phyloP scores from a whole-genome alignment of 1,284 basidiomycete genomes.

The Tilletia setariae region DNA sequence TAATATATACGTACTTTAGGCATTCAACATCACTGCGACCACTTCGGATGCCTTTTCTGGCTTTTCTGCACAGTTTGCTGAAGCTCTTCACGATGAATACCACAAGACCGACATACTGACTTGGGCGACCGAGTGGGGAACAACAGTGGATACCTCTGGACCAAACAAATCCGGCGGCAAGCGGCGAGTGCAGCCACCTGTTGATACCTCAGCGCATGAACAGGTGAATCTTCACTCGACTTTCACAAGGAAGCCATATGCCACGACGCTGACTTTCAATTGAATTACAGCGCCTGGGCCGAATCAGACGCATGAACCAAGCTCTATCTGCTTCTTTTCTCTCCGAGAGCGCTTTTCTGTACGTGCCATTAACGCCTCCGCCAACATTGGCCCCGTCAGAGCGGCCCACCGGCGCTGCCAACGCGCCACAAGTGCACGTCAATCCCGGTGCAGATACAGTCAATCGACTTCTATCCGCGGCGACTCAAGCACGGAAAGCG shows the following conservation, averaged over 20 bases:
- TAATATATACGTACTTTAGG: not conserved
- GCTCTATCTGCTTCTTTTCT: constrained; percentile 29
- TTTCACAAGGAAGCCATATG: too few relatives aligned
- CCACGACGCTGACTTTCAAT: not conserved
- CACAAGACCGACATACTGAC: constrained; percentile 33
- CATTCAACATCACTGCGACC: constrained; percentile 38
- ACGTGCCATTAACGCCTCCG: constrained; percentile 25
- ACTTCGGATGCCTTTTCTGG: constrained; percentile 45
- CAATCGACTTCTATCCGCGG: not conserved
- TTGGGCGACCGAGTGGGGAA: constrained; percentile 29
- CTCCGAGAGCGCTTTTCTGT: constrained; percentile 32
- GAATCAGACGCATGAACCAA: constrained; percentile 39
- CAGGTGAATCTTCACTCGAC: too few relatives aligned
- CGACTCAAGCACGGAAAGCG: not conserved
- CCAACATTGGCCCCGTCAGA: too few relatives aligned
- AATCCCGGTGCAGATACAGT: not conserved
- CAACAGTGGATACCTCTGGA: not conserved
- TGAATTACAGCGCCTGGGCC: constrained; percentile 19
- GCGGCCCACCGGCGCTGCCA: not conserved
- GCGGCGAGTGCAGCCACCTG: too few relatives aligned
- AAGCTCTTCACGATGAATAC: constrained; percentile 42
- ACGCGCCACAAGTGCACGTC: not conserved
- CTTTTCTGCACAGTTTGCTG: constrained; percentile 31
- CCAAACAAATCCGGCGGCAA: not conserved
- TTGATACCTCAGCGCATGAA: too few relatives aligned